These are phyloP conservation scores for Linderina pennispora DNA, from an alignment of 192 early-diverging fungal genomes.

Conservation along the genomic window DNA sequence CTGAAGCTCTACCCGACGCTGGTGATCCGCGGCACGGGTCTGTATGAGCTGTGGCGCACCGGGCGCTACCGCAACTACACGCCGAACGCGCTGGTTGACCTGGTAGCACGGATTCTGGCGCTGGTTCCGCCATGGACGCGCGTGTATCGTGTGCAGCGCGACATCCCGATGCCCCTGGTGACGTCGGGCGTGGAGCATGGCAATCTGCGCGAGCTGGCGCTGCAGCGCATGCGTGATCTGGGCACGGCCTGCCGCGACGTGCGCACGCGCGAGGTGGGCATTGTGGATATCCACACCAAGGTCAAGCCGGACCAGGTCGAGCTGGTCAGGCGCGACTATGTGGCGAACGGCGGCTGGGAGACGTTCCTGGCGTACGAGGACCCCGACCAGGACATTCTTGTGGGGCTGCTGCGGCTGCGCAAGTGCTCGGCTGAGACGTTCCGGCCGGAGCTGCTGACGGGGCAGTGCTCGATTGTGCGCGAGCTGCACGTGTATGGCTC, in stretches of 20 bases:
- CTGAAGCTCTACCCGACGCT: constrained; percentile 98
- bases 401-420: constrained; percentile 88
- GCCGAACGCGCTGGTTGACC: constrained; percentile 91
- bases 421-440: constrained; percentile 88
- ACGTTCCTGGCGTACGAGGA: constrained; percentile 99
- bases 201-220: constrained; percentile 90
- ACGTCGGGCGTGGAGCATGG: constrained; percentile 98
- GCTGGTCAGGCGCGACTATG: constrained; percentile 94
- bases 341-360: constrained; percentile 98
- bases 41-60: constrained; percentile 99
- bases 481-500: constrained; percentile 98
- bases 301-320: constrained; percentile 93
- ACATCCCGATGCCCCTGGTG: constrained; percentile 99
- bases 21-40: constrained; percentile 96
- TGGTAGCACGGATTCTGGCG: constrained; percentile 91
- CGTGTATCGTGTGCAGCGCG: constrained; percentile 96
- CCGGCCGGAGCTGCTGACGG: constrained; percentile 81
- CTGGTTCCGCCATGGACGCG: constrained; percentile 99
- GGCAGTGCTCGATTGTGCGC: constrained; percentile 87
- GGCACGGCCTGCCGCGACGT: constrained; percentile 96
- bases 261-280: constrained; percentile 96
- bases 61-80: constrained; percentile 97
- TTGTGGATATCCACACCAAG: constrained; percentile 95
- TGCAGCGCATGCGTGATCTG: constrained; percentile 94
- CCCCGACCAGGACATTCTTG: constrained; percentile 92